Conservation (phyloP, 1,284 basidiomycete species). For the Wolfiporia cocos region DNA sequence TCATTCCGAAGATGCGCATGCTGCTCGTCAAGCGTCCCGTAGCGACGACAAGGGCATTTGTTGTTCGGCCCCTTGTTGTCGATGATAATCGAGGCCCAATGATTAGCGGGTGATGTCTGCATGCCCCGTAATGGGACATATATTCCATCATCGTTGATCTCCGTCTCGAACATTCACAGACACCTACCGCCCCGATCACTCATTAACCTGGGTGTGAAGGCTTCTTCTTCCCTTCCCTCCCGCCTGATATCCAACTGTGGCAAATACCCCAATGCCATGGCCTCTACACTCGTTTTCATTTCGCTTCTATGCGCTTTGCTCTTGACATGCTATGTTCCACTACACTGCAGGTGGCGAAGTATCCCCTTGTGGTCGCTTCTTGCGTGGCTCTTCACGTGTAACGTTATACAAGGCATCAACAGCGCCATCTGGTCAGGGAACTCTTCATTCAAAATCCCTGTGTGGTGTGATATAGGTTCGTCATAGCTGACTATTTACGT, state of each 20-base stretch:
- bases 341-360: slow-evolving; percentile 39
- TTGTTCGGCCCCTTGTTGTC: neutral
- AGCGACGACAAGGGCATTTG: neutral
- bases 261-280: slow-evolving; percentile 36
- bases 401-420: slow-evolving; percentile 38
- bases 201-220: neutral
- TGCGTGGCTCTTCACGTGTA: slow-evolving; percentile 38
- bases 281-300: slow-evolving; percentile 36
- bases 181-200: too few relatives aligned
- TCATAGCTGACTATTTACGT: slow-evolving; percentile 7
- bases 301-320: slow-evolving; percentile 43
- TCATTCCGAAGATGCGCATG: too few relatives aligned
- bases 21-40: too few relatives aligned
- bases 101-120: too few relatives aligned
- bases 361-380: slow-evolving; percentile 41
- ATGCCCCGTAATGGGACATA: too few relatives aligned
- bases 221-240: neutral
- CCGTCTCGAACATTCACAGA: too few relatives aligned
- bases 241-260: too few relatives aligned
- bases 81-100: too few relatives aligned
- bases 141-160: too few relatives aligned
- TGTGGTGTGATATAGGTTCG: slow-evolving; percentile 49
- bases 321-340: slow-evolving; percentile 31
- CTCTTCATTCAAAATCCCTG: slow-evolving; percentile 25
- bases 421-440: slow-evolving; percentile 38